A percentile compares a stretch with the other conserved stretches of the same genome.
These are phyloP conservation scores for Blastobotrys robertii DNA, from an alignment of 805 yeast genomes.

Conservation along the genomic window DNA sequence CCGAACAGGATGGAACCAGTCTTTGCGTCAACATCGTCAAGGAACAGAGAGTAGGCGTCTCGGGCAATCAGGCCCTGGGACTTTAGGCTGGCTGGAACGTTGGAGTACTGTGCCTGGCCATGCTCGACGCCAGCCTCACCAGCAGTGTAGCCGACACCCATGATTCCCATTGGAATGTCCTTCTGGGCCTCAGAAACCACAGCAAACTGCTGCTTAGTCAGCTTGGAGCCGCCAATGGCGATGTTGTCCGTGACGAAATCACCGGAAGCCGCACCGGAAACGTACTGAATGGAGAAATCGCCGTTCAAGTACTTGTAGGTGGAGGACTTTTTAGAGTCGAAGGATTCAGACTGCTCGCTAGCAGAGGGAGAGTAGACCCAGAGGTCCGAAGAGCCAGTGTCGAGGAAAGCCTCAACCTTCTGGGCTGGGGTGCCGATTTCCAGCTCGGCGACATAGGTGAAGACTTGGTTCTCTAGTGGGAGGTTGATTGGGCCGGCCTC, in stretches of 20 bases:
- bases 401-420: constrained; percentile 43
- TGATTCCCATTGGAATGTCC: constrained; percentile 15
- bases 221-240: constrained; percentile 64
- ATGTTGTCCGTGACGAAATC: constrained; percentile 55
- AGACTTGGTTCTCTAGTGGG: constrained; percentile 3
- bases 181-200: constrained; percentile 10
- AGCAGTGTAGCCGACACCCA: constrained; percentile 29
- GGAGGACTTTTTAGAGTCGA: constrained; percentile 33
- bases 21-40: constrained; percentile 27
- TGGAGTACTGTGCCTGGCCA: constrained; percentile 34
- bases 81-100: constrained; percentile 54
- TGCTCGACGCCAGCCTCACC: constrained; percentile 22
- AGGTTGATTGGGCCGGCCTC: too few species aligned
- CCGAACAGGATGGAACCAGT: constrained; percentile 38
- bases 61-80: constrained; percentile 34
- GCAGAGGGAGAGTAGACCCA: constrained; percentile 32
- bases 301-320: constrained; percentile 79
- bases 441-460: constrained; percentile 8
- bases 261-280: constrained; percentile 90
- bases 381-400: constrained; percentile 65
- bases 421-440: constrained; percentile 47
- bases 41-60: constrained; percentile 38
- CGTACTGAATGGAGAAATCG: constrained; percentile 76
- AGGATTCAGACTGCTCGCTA: constrained; percentile 4
- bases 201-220: constrained; percentile 54